Evolutionary conservation across 176 grass and related monocot genomes (phyloP).

Genomic region (Rhynchospora breviuscula): DNA sequence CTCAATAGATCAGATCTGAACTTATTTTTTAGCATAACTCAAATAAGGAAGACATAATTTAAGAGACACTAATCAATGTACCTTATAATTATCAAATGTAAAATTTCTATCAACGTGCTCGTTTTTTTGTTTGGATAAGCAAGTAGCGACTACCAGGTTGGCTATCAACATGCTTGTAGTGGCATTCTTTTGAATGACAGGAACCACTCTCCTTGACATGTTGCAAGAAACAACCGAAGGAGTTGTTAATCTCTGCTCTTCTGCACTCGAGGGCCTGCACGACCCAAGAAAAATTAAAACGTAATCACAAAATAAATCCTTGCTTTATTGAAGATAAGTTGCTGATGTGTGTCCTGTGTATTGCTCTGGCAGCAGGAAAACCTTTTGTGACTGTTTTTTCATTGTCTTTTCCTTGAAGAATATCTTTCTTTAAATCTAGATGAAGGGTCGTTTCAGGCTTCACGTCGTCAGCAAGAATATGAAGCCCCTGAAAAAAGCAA

Average conservation of each 20-base stretch:
- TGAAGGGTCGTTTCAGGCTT: too few relatives aligned
- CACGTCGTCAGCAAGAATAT: too few relatives aligned
- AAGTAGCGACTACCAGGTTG: too few relatives aligned
- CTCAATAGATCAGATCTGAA: neutral
- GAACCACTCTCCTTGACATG: slow-evolving; percentile 51
- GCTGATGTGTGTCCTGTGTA: too few relatives aligned
- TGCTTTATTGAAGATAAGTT: too few relatives aligned
- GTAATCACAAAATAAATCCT: neutral
- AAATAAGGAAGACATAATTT: neutral
- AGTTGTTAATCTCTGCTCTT: slow-evolving; percentile 42
- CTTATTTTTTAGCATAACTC: neutral
- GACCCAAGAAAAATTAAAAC: neutral
- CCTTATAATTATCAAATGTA: slow-evolving; percentile 77
- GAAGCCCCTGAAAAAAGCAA: too few relatives aligned
- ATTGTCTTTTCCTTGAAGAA: too few relatives aligned
- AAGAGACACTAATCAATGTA: slow-evolving; percentile 7
- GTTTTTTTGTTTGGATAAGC: too few relatives aligned
- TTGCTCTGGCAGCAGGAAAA: too few relatives aligned
- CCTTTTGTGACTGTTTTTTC: too few relatives aligned
- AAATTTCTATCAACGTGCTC: slow-evolving; percentile 47
- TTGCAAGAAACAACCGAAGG: slow-evolving; percentile 62
- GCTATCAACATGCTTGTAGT: slow-evolving; percentile 35
- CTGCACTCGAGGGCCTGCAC: slow-evolving; percentile 55
- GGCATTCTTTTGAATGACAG: slow-evolving; percentile 42
- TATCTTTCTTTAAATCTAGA: too few relatives aligned